A percentile compares a stretch with the other conserved stretches of the same genome.
Conservation (phyloP, 2,329 filamentous ascomycete genomes). For the Ceratocystis ficicola region DNA sequence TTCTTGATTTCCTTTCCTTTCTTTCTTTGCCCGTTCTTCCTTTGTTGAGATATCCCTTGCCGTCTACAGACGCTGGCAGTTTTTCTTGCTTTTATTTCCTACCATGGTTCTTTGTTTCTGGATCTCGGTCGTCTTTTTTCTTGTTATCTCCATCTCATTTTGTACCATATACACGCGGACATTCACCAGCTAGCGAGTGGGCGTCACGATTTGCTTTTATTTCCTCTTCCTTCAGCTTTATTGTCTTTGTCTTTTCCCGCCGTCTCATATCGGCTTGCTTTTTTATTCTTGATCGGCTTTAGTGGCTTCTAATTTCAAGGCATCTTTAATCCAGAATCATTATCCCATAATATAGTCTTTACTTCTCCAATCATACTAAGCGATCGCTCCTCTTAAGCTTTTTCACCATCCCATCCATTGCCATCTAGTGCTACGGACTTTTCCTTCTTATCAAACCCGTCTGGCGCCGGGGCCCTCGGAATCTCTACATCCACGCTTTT, state of each 20-base stretch:
- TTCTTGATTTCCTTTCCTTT: neutral
- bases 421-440: neutral
- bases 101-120: neutral
- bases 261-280: too few relatives aligned
- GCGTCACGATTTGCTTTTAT: too few relatives aligned
- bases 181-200: neutral
- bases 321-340: too few relatives aligned
- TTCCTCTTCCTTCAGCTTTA: neutral
- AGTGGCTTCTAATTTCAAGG: too few relatives aligned
- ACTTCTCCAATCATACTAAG: neutral
- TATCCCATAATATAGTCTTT: neutral
- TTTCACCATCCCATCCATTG: neutral
- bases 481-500: slow-evolving; percentile 40
- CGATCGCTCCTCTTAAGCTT: neutral
- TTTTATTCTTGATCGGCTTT: too few relatives aligned
- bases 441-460: slow-evolving; percentile 20
- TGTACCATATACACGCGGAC: neutral
- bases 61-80: neutral
- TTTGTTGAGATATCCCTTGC: slow-evolving; percentile 1
- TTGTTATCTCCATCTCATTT: slow-evolving; percentile 12
- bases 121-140: neutral
- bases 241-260: too few relatives aligned
- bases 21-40: slow-evolving; percentile 8
- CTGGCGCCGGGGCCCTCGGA: slow-evolving; percentile 35
- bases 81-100: neutral